phyloP scores from a whole-genome alignment of 257 asterid genomes.

The Solanum clarkiae region DNA sequence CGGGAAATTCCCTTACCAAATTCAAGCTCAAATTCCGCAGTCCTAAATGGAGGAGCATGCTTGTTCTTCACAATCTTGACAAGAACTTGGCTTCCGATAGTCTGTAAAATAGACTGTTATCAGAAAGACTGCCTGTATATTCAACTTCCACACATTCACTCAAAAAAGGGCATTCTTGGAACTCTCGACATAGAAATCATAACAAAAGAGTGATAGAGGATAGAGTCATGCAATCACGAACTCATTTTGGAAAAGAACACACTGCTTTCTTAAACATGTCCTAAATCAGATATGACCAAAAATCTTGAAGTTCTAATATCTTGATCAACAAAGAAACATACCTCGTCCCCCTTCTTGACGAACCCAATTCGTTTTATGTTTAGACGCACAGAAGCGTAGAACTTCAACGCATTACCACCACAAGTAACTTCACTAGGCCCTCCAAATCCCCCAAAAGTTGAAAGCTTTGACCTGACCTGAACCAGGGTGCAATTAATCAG shows the following conservation, averaged over 20 bases:
- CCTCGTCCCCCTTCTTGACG: slow-evolving; percentile 92
- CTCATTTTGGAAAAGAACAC: neutral
- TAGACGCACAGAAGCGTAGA: slow-evolving; percentile 91
- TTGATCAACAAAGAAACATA: slow-evolving; percentile 2
- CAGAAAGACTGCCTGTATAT: neutral
- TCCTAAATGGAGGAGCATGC: slow-evolving; percentile 87
- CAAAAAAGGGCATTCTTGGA: neutral
- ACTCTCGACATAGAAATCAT: neutral
- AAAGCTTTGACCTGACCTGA: slow-evolving; percentile 76
- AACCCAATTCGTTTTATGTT: slow-evolving; percentile 73
- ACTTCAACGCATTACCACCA: slow-evolving; percentile 97
- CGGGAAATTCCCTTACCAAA: slow-evolving; percentile 79
- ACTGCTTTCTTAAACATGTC: neutral
- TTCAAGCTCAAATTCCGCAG: slow-evolving; percentile 70
- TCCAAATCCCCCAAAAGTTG: slow-evolving; percentile 71
- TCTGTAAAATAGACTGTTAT: slow-evolving; percentile 19
- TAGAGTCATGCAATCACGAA: neutral
- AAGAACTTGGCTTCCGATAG: slow-evolving; percentile 68
- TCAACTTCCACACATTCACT: neutral
- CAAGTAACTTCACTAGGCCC: slow-evolving; percentile 96
- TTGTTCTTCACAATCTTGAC: slow-evolving; percentile 93
- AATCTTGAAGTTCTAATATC: neutral
- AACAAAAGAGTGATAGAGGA: neutral
- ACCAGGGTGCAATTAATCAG: slow-evolving; percentile 5
- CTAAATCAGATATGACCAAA: neutral